Evolutionary conservation across 2,329 filamentous ascomycete genomes (phyloP).

Genomic region (Fusarium sp.): DNA sequence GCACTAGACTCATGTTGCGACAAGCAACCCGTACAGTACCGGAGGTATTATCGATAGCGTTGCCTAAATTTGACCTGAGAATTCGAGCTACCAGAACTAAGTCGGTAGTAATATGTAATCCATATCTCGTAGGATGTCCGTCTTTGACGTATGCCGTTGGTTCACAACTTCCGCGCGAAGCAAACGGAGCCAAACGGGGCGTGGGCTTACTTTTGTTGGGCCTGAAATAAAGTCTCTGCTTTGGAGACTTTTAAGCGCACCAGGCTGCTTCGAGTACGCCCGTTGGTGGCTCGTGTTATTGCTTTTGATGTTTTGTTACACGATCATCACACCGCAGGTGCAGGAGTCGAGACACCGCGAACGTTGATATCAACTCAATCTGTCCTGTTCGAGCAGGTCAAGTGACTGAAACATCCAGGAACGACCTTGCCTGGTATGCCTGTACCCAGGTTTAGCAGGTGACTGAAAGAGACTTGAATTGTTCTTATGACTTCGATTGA

Average conservation of each 20-base stretch:
- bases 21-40: neutral
- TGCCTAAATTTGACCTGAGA: neutral
- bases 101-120: neutral
- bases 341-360: neutral
- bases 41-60: neutral
- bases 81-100: neutral
- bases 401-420: conserved; percentile 3
- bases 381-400: neutral
- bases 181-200: neutral
- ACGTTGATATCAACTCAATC: neutral
- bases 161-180: neutral
- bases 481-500: conserved; percentile 34
- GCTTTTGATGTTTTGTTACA: conserved; percentile 6
- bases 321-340: conserved; percentile 6
- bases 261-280: neutral
- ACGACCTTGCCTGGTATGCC: neutral
- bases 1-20: neutral
- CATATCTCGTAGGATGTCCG: neutral
- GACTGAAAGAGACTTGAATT: conserved; percentile 31
- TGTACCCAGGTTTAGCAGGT: conserved; percentile 21
- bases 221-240: neutral
- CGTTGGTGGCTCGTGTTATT: neutral
- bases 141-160: neutral
- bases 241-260: neutral
- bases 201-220: neutral